phyloP scores from a whole-genome alignment of 116 monocot species.

The Phalaenopsis hybrid region DNA sequence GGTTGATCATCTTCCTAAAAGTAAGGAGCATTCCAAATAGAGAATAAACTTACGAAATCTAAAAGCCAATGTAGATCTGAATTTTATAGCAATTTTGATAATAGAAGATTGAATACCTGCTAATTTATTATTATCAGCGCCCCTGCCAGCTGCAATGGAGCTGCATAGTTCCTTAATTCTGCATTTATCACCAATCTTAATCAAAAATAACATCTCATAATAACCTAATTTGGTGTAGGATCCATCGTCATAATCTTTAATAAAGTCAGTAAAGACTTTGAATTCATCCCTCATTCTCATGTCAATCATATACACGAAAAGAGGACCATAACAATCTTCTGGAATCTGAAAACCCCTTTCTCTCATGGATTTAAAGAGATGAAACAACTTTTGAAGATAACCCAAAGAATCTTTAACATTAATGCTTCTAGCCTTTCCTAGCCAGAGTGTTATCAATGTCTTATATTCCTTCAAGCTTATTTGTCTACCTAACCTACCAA shows the following conservation, averaged over 20 bases:
- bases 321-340: slow-evolving; percentile 56
- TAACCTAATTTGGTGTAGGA: slow-evolving; percentile 52
- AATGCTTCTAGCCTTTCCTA: slow-evolving; percentile 44
- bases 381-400: slow-evolving; percentile 41
- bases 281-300: slow-evolving; percentile 64
- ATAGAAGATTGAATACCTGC: slow-evolving; percentile 32
- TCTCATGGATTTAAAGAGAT: slow-evolving; percentile 55
- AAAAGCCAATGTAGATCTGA: not conserved
- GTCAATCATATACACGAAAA: slow-evolving; percentile 66
- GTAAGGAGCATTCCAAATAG: not conserved
- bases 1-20: not conserved
- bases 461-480: slow-evolving; percentile 64
- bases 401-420: slow-evolving; percentile 20
- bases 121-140: slow-evolving; percentile 26
- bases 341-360: slow-evolving; percentile 73
- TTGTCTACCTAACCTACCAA: slow-evolving; percentile 63
- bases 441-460: slow-evolving; percentile 53
- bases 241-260: slow-evolving; percentile 43
- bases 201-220: slow-evolving; percentile 76
- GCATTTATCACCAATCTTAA: slow-evolving; percentile 58
- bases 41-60: not conserved
- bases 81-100: not conserved
- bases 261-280: slow-evolving; percentile 40
- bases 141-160: slow-evolving; percentile 15
- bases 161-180: slow-evolving; percentile 49